Evolutionary conservation across 768 basidiomycete species (phyloP).

Genomic region (Hericium rajendrae): DNA sequence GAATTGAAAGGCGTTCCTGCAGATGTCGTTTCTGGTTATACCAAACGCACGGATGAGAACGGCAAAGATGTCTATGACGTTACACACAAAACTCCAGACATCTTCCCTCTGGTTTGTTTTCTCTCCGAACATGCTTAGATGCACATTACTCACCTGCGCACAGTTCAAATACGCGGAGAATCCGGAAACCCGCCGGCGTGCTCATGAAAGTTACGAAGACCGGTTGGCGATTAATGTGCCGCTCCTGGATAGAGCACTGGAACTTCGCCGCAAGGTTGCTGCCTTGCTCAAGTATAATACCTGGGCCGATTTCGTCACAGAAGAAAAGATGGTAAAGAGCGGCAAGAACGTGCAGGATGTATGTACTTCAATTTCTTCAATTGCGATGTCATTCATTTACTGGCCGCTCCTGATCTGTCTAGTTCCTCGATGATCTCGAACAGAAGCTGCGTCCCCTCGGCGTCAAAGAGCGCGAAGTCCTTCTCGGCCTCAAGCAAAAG

Average conservation of each 20-base stretch:
- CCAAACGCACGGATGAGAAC: conserved; percentile 45
- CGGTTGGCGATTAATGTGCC: conserved; percentile 63
- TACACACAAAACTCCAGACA: conserved; percentile 77
- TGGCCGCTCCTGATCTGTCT: background rate
- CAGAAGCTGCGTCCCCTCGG: conserved; percentile 66
- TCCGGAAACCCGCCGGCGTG: conserved; percentile 56
- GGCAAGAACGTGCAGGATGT: conserved; percentile 52
- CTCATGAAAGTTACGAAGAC: conserved; percentile 58
- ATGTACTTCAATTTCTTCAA: conserved; percentile 8
- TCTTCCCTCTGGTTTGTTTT: conserved; percentile 57
- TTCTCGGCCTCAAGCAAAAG: conserved; percentile 67
- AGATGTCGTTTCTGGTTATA: conserved; percentile 72
- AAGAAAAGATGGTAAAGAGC: conserved; percentile 78
- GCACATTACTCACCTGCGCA: background rate
- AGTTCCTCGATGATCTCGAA: conserved; percentile 78
- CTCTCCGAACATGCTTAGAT: background rate
- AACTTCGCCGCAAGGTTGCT: conserved; percentile 62
- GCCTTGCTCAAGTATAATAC: conserved; percentile 61
- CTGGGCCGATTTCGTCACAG: conserved; percentile 80
- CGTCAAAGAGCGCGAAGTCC: conserved; percentile 49
- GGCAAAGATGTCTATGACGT: conserved; percentile 56
- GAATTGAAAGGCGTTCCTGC: conserved; percentile 75
- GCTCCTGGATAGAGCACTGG: conserved; percentile 56
- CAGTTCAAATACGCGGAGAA: conserved; percentile 76
- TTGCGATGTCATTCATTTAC: background rate